Base-by-base conservation (phyloP, 2,329 filamentous ascomycete species). In the Teratosphaeria epicoccoides region DNA sequence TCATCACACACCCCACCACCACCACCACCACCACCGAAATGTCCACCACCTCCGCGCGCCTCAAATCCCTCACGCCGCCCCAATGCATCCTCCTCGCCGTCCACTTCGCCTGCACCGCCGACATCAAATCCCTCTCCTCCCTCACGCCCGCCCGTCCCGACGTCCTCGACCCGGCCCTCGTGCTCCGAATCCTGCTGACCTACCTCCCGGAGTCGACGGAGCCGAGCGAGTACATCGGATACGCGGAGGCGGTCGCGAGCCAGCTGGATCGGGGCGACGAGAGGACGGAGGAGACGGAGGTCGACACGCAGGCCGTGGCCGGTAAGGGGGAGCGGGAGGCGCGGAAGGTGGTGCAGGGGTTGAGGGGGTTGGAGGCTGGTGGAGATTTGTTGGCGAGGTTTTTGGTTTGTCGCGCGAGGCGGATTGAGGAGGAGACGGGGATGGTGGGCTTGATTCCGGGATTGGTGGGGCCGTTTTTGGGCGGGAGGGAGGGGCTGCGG, bases 81-180 rank as follows among this genome's bases (percentile, higher is more conserved):
- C 86, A 88, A 66, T 79, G 83, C 58, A 72, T 88, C 52, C 78
- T 93, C 52, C 77, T 91, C 47, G 84, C 87, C 44, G 82, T 83
- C 22, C 80, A 88, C 62, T 77, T 83, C 60, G 81, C 87, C 50
- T 77, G 79, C 55, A 78, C 80, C 61, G 76, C 80, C 63, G 79
- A 90, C 65, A 73, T 89, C 60, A 67, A 76, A 59, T 76, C 77
- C 57, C 71, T 93, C 54, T 75, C 78, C 52, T 73, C 73, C 49
- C 73, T 93, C 55, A 76, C 80, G 49, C 73, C 77, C 22, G 71
- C 74, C 37, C 72, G 85, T 59, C 68, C 70, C 49, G 71, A 77
- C 50, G 75, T 83, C 33, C 73, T 93, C 50, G 74, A 77, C 24
- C 76, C 78, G 44, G 80, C 85, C 52, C 71, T 88, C 12, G 65